Percentiles rank a stretch among this genome's conserved stretches.
Conservation (phyloP, 139 green algal species). For the Chlorella vulgaris region DNA sequence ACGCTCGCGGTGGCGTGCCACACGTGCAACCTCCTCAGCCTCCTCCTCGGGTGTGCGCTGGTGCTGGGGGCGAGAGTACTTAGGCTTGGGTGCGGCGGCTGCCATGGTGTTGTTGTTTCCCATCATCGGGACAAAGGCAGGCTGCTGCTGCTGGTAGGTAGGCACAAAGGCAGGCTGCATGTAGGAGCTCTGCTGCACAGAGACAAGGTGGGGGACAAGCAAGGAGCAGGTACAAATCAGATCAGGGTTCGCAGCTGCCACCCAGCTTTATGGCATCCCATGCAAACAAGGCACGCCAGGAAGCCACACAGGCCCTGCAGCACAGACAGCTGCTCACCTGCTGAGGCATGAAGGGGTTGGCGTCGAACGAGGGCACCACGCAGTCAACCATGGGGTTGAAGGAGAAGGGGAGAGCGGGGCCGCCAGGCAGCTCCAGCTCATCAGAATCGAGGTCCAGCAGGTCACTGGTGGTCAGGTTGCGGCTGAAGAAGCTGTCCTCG, state of each 20-base stretch:
- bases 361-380: constrained; percentile 35
- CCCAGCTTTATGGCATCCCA: too few species aligned
- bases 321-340: constrained; percentile 19
- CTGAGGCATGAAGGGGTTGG: background rate
- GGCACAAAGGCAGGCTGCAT: constrained; percentile 19
- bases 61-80: too few species aligned
- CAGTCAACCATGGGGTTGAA: constrained; percentile 30
- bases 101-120: too few species aligned
- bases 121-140: too few species aligned
- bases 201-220: background rate
- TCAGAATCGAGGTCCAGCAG: constrained; percentile 28
- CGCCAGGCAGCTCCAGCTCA: constrained; percentile 27
- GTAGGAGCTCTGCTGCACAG: background rate
- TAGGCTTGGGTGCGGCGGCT: too few species aligned
- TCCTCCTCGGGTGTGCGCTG: constrained; percentile 5
- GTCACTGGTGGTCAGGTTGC: constrained; percentile 20
- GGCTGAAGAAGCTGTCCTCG: constrained; percentile 24
- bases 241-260: background rate
- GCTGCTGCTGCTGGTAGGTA: constrained; percentile 24
- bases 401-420: constrained; percentile 8
- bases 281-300: too few species aligned
- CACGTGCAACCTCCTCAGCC: constrained; percentile 18
- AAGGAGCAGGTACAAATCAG: background rate
- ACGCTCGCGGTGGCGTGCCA: constrained; percentile 26
- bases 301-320: too few species aligned